These are phyloP conservation scores for Talaromyces stipitatus DNA, from an alignment of 495 filamentous ascomycete genomes.

Conservation along the genomic window DNA sequence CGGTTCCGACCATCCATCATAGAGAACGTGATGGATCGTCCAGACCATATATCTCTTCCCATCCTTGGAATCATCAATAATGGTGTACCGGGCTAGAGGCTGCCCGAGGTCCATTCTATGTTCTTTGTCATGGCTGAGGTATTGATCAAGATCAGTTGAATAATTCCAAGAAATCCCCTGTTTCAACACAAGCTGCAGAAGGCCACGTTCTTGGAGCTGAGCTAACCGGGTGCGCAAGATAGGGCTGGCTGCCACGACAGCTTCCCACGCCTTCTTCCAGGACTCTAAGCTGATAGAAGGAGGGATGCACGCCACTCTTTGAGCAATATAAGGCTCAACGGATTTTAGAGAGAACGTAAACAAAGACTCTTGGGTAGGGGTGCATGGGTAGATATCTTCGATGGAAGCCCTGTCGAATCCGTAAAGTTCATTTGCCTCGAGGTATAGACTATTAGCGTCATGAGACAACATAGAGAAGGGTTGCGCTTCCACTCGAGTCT, in stretches of 20 bases:
- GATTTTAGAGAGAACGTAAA: constrained; percentile 53
- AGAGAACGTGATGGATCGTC: constrained; percentile 61
- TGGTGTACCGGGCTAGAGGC: constrained; percentile 45
- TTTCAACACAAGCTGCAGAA: constrained; percentile 52
- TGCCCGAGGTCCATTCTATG: constrained; percentile 48
- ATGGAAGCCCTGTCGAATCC: constrained; percentile 23
- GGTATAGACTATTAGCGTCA: constrained; percentile 17
- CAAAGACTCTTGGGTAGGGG: constrained; percentile 57
- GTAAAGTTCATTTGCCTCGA: constrained; percentile 17
- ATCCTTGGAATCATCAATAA: constrained; percentile 29
- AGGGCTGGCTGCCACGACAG: constrained; percentile 32
- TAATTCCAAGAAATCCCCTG: constrained; percentile 34
- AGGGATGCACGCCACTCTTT: constrained; percentile 37
- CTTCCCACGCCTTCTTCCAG: constrained; percentile 44
- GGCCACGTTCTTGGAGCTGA: constrained; percentile 43
- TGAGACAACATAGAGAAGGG: constrained; percentile 31
- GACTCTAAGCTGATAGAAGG: constrained; percentile 20
- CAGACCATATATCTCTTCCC: constrained; percentile 43
- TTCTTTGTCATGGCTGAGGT: constrained; percentile 39
- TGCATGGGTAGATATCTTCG: constrained; percentile 52
- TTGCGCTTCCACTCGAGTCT: constrained; percentile 10
- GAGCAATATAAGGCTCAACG: constrained; percentile 50
- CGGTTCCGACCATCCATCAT: constrained; percentile 60
- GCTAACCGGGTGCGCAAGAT: constrained; percentile 55
- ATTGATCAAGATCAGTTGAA: constrained; percentile 34